Evolutionary conservation across 768 basidiomycete species (phyloP).

Genomic region (Rhodotorula graminis): DNA sequence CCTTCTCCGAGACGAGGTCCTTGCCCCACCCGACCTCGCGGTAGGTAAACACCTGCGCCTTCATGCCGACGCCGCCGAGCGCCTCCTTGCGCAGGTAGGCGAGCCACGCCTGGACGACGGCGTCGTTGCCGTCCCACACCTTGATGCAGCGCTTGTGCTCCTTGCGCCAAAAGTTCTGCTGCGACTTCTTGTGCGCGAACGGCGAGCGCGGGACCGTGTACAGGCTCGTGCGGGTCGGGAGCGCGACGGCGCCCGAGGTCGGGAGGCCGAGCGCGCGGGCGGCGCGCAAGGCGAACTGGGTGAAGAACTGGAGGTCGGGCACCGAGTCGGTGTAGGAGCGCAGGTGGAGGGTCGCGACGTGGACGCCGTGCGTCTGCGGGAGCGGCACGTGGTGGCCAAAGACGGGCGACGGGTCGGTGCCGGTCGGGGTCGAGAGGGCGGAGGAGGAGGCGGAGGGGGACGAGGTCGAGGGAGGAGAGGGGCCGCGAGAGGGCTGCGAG

Average conservation of each 20-base stretch:
- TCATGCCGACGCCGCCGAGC: slow-evolving; percentile 80
- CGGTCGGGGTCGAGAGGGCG: not conserved
- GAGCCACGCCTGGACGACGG: slow-evolving; percentile 74
- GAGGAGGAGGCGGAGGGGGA: slow-evolving; percentile 7
- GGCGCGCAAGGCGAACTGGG: slow-evolving; percentile 75
- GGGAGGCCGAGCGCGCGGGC: slow-evolving; percentile 82
- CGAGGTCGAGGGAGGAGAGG: not conserved
- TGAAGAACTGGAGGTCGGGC: slow-evolving; percentile 66
- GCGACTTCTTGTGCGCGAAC: slow-evolving; percentile 86
- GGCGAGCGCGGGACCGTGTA: slow-evolving; percentile 83
- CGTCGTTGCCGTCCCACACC: slow-evolving; percentile 78
- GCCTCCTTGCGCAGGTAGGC: slow-evolving; percentile 69
- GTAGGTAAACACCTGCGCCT: slow-evolving; percentile 71
- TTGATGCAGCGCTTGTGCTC: slow-evolving; percentile 81
- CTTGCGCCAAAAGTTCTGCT: slow-evolving; percentile 88
- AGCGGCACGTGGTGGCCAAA: slow-evolving; percentile 27
- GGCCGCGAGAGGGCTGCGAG: not conserved
- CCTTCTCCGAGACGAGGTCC: slow-evolving; percentile 43
- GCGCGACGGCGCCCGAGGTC: slow-evolving; percentile 57
- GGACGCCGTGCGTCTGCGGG: slow-evolving; percentile 61
- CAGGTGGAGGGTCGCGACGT: slow-evolving; percentile 76
- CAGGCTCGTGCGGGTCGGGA: slow-evolving; percentile 70
- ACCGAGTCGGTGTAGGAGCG: slow-evolving; percentile 61
- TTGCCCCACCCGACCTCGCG: slow-evolving; percentile 56
- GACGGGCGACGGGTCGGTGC: slow-evolving; percentile 20